These are phyloP conservation scores for Musa balbisiana DNA, from an alignment of 202 grass and related monocot species.

Conservation along the genomic window DNA sequence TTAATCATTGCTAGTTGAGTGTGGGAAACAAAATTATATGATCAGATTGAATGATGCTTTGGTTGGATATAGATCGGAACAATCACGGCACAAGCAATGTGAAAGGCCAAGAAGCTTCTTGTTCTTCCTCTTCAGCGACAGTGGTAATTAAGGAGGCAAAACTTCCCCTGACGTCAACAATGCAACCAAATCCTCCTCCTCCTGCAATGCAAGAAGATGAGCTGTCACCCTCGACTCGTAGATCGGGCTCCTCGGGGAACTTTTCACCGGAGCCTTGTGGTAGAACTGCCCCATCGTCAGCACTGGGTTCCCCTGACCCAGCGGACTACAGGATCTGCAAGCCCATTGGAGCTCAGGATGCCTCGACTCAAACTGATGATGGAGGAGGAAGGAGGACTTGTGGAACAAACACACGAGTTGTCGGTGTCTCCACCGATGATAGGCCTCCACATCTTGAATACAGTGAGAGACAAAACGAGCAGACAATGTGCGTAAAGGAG, in stretches of 20 bases:
- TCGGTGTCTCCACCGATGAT: slow-evolving; percentile 30
- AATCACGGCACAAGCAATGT: slow-evolving; percentile 36
- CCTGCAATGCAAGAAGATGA: slow-evolving; percentile 52
- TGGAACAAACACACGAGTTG: slow-evolving; percentile 5
- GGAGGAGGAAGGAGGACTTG: slow-evolving; percentile 21
- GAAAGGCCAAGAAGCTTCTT: slow-evolving; percentile 55
- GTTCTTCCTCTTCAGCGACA: slow-evolving; percentile 37
- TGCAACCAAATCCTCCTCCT: slow-evolving; percentile 24
- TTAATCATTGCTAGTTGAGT: not conserved
- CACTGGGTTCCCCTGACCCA: slow-evolving; percentile 45
- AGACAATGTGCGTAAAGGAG: not conserved
- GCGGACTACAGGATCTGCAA: slow-evolving; percentile 58
- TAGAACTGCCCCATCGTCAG: slow-evolving; percentile 42
- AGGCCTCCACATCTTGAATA: slow-evolving; percentile 27
- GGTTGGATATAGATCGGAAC: slow-evolving; percentile 37
- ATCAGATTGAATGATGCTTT: not conserved
- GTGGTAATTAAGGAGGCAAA: slow-evolving; percentile 39
- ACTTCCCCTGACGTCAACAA: slow-evolving; percentile 10
- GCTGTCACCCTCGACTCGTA: slow-evolving; percentile 29
- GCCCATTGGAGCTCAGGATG: slow-evolving; percentile 54
- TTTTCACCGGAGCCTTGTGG: slow-evolving; percentile 30
- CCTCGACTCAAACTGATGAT: slow-evolving; percentile 77
- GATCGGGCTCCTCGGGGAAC: slow-evolving; percentile 49
- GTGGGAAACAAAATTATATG: not conserved
- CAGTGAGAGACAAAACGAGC: slow-evolving; percentile 28